Percentiles rank a stretch among this genome's conserved stretches.
Evolutionary conservation across 2,329 filamentous ascomycete species (phyloP).

Genomic region (Diaporthe sp.): DNA sequence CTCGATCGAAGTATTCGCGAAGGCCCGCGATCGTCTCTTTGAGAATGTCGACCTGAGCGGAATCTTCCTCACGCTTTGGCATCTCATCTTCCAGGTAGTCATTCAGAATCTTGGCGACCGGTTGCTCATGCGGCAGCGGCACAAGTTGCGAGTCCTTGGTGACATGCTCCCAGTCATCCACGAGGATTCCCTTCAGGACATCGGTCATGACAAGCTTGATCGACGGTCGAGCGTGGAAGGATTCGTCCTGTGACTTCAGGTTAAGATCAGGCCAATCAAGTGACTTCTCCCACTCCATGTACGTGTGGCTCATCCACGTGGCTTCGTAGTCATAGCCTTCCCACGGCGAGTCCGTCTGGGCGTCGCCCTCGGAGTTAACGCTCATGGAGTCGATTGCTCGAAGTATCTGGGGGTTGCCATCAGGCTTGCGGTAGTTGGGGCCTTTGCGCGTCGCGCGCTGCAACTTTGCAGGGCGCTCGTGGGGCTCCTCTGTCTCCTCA

Average conservation of each 20-base stretch:
- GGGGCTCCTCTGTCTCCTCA: neutral
- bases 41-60: constrained; percentile 84
- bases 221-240: constrained; percentile 85
- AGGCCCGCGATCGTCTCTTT: constrained; percentile 90
- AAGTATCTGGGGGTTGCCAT: constrained; percentile 5
- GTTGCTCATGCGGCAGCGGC: constrained; percentile 81
- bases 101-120: constrained; percentile 83
- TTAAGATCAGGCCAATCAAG: constrained; percentile 2
- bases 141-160: constrained; percentile 95
- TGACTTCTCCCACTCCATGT: neutral
- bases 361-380: neutral
- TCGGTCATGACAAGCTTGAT: constrained; percentile 91
- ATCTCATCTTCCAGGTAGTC: constrained; percentile 83
- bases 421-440: neutral
- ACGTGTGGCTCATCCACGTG: constrained; percentile 21
- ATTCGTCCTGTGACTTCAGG: constrained; percentile 78
- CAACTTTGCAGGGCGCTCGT: constrained; percentile 32
- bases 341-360: neutral
- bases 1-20: constrained; percentile 94
- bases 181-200: constrained; percentile 89
- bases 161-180: constrained; percentile 99
- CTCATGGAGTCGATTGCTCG: neutral
- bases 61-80: constrained; percentile 73
- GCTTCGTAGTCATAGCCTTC: neutral
- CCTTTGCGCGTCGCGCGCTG: neutral